A percentile compares a stretch with the other conserved stretches of the same genome.
phyloP scores from a whole-genome alignment of 208 protist genomes.

The Tritrichomonas musculus region DNA sequence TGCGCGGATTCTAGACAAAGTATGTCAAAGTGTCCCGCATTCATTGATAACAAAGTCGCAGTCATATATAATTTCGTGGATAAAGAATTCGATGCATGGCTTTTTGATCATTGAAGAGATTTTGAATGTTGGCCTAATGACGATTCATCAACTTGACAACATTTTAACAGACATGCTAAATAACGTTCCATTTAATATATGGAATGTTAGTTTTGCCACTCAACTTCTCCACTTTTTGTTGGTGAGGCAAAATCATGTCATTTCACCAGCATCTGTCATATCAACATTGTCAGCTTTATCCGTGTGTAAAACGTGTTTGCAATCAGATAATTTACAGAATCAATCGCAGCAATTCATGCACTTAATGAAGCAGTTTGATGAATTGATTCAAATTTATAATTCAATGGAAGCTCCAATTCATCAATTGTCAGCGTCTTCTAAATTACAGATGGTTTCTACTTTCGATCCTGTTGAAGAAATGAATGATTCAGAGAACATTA shows the following conservation, averaged over 20 bases:
- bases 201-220: too few relatives aligned
- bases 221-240: too few relatives aligned
- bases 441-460: neutral
- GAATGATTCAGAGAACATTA: neutral
- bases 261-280: too few relatives aligned
- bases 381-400: neutral
- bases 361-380: neutral
- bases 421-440: neutral
- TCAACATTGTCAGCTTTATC: too few relatives aligned
- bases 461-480: slow-evolving; percentile 26
- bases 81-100: neutral
- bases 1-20: neutral
- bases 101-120: neutral
- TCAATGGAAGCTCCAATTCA: neutral
- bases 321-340: too few relatives aligned
- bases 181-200: neutral
- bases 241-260: too few relatives aligned
- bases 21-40: neutral
- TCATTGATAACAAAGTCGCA: neutral
- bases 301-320: too few relatives aligned
- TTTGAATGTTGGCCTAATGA: neutral
- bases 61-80: neutral
- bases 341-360: neutral
- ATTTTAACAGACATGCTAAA: neutral
- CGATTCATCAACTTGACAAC: neutral